These are phyloP conservation scores for Chrysoporthe puriensis DNA, from an alignment of 2,329 filamentous ascomycete species.

Conservation along the genomic window DNA sequence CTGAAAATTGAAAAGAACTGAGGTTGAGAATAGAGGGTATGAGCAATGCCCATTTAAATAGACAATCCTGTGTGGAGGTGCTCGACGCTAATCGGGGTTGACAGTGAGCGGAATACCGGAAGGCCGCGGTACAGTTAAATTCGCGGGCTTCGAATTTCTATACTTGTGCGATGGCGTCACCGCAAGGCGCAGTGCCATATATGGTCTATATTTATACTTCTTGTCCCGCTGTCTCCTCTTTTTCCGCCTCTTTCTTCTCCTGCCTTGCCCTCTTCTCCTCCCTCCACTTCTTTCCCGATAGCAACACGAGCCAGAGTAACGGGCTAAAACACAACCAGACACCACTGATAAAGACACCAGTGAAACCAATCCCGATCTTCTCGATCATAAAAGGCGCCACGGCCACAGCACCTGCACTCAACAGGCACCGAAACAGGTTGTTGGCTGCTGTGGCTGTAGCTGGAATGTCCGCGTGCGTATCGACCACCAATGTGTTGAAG, in stretches of 20 bases:
- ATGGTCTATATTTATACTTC: background rate
- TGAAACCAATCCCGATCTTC: conserved; percentile 34
- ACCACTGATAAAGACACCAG: conserved; percentile 32
- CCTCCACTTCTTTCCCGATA: conserved; percentile 33
- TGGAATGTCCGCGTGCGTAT: conserved; percentile 30
- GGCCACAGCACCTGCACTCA: conserved; percentile 35
- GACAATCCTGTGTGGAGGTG: too few species aligned
- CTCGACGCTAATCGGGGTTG: too few species aligned
- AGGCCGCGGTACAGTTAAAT: background rate
- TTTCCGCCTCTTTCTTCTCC: conserved; percentile 26
- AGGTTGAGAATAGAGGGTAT: too few species aligned
- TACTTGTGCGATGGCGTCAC: background rate
- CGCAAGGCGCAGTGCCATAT: background rate
- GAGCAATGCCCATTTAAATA: too few species aligned
- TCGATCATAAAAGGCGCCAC: conserved; percentile 34
- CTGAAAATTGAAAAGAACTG: too few species aligned
- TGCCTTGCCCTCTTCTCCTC: conserved; percentile 14
- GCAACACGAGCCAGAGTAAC: conserved; percentile 35
- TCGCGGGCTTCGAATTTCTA: background rate
- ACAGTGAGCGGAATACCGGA: background rate
- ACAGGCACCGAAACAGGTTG: conserved; percentile 33
- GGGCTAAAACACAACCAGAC: conserved; percentile 33
- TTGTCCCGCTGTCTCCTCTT: conserved; percentile 1
- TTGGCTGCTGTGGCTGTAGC: conserved; percentile 34
- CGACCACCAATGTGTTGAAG: conserved; percentile 32